Conservation (phyloP, 805 yeast genomes). For the Metschnikowia borealis region DNA sequence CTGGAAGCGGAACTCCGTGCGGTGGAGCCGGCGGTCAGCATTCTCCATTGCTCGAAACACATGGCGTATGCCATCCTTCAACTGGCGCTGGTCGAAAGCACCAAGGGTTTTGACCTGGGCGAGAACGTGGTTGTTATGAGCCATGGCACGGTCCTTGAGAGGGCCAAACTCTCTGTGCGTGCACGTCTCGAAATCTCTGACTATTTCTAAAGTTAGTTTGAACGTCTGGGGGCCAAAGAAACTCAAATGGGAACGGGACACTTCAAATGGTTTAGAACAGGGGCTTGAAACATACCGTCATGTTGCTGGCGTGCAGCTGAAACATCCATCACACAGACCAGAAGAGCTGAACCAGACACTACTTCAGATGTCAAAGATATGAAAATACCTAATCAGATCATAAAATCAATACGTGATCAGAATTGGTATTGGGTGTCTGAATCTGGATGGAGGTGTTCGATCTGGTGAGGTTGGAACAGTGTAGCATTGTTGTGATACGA, state of each 20-base stretch:
- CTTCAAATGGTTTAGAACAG: neutral
- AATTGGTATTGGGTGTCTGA: no score
- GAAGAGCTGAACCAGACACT: no score
- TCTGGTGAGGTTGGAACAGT: no score
- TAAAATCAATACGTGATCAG: no score
- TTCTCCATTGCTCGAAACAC: slow-evolving; percentile 22
- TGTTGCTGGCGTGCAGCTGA: neutral
- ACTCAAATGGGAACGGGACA: no score
- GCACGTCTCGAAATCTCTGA: neutral
- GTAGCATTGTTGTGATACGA: no score
- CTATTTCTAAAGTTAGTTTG: neutral
- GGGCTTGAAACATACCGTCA: neutral
- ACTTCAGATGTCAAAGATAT: no score
- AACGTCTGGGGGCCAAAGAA: no score
- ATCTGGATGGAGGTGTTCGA: no score
- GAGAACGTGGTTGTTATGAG: slow-evolving; percentile 7
- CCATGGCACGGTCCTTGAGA: slow-evolving; percentile 10
- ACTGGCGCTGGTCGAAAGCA: slow-evolving; percentile 23
- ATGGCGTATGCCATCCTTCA: slow-evolving; percentile 15
- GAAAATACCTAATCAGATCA: no score
- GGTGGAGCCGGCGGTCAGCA: slow-evolving; percentile 16
- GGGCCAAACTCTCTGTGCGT: neutral
- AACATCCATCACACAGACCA: neutral
- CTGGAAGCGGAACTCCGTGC: slow-evolving; percentile 21
- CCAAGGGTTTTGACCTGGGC: slow-evolving; percentile 3